Percentiles rank a stretch among this genome's conserved stretches.
Evolutionary conservation across 208 protist species (phyloP).

Genomic region (Trypanosoma caninum): DNA sequence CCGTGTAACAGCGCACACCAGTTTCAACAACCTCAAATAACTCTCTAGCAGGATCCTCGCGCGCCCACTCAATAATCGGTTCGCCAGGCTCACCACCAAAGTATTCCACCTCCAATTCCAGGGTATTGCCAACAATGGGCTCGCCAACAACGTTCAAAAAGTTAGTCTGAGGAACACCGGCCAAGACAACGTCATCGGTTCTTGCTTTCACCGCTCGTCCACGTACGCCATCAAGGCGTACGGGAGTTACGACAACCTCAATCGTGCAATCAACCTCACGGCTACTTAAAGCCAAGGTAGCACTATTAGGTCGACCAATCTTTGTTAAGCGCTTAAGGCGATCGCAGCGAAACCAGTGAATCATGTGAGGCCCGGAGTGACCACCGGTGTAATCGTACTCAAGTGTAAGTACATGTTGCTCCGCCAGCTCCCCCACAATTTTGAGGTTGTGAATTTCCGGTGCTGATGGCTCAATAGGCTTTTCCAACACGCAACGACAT

Average conservation of each 20-base stretch:
- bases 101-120: conserved; percentile 74
- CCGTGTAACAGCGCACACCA: conserved; percentile 48
- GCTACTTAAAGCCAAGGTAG: conserved; percentile 49
- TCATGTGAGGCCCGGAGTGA: conserved; percentile 69
- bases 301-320: conserved; percentile 71
- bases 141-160: conserved; percentile 67
- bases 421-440: conserved; percentile 70
- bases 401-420: conserved; percentile 68
- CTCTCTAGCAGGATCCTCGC: conserved; percentile 61
- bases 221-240: conserved; percentile 71
- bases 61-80: conserved; percentile 66
- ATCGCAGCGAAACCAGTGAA: conserved; percentile 88
- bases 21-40: conserved; percentile 48
- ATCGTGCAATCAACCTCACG: conserved; percentile 86
- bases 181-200: conserved; percentile 40
- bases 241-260: conserved; percentile 81
- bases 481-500: conserved; percentile 86
- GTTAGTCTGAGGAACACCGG: conserved; percentile 57
- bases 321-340: conserved; percentile 36
- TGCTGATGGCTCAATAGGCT: conserved; percentile 68
- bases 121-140: conserved; percentile 47
- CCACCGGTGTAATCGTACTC: conserved; percentile 85
- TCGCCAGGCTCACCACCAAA: conserved; percentile 63
- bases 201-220: conserved; percentile 57
- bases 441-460: conserved; percentile 55